phyloP scores from a whole-genome alignment of 2,329 filamentous ascomycete species.

The Ophiostoma angusticollis region DNA sequence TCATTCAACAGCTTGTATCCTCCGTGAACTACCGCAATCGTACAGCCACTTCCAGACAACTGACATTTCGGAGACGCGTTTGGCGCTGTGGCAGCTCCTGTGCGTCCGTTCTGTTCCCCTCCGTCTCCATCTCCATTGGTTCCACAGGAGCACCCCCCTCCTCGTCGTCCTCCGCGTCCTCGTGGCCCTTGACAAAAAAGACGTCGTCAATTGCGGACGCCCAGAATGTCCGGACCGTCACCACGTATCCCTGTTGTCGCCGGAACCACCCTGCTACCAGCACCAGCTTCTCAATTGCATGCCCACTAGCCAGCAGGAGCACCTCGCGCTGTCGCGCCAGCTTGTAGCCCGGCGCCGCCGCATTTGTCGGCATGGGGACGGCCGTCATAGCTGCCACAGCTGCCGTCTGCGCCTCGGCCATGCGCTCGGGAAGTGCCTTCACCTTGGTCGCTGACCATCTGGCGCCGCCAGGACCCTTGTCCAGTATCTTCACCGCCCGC shows the following conservation, averaged over 20 bases:
- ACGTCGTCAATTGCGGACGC: slow-evolving; percentile 58
- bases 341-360: slow-evolving; percentile 13
- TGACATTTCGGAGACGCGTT: slow-evolving; percentile 8
- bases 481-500: slow-evolving; percentile 50
- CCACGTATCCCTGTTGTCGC: slow-evolving; percentile 43
- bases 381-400: background rate
- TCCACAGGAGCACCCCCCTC: background rate
- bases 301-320: slow-evolving; percentile 42
- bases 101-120: background rate
- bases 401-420: slow-evolving; percentile 26
- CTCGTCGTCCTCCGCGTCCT: slow-evolving; percentile 15
- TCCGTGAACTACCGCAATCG: no score
- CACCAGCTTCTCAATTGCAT: slow-evolving; percentile 51
- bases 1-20: no score
- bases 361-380: slow-evolving; percentile 6
- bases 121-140: background rate
- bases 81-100: background rate
- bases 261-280: slow-evolving; percentile 53
- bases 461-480: slow-evolving; percentile 32
- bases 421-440: slow-evolving; percentile 31
- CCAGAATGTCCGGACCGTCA: slow-evolving; percentile 49
- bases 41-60: slow-evolving; percentile 10
- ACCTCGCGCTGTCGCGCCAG: slow-evolving; percentile 25
- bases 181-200: slow-evolving; percentile 26
- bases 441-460: slow-evolving; percentile 35